Base-by-base conservation (phyloP, 768 basidiomycete species). In the Leucosporidium yakuticum region DNA sequence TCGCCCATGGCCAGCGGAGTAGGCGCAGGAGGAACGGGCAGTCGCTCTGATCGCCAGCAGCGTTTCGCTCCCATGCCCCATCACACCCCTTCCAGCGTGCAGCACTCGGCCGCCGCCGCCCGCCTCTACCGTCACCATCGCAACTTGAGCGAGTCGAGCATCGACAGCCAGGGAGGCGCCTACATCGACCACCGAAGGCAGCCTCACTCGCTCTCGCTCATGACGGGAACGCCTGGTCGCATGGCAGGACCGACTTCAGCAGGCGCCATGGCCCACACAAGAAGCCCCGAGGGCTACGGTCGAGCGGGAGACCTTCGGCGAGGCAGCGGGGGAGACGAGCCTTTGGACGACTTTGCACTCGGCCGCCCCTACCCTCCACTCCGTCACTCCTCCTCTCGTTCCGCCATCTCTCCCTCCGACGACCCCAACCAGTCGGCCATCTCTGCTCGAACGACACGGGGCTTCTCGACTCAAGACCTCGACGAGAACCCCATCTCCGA, bases 121-220 rank as follows among this genome's bases (percentile, higher is more conserved):
- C 57, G 68, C 48, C 63, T 75, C 50, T 75, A 75, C 65, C 65
- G 73, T 4, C 74, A 75, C 51, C 70, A 74, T 50, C 68, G 75
- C 53, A 76, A 75, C 55, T 27, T 76, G 57, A 71, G 69, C 61
- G 73, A 75, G 56, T 75, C 76, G 64, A 73, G 71, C 53, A 68
- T 76, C 64, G 74, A 76, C 67, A 73, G 71, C 32, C 71, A 74
- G 27, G 72, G 72, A 53, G 72, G 72, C 27, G 72, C 72, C 8
- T 76, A 73, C 68, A 75, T 76, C 51, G 76, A 76, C 63, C 76
- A 76, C 49, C 68, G 76, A 15, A 55, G 72, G 9, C 72, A 72
- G 63, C 68, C 71, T 1, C 69, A 73, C 56, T 73, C 74, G 50
- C 67, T 71, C 44, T 65, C 71, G 34, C 32, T 62, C n/a, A 49